These are phyloP conservation scores for Erysimum cheiri DNA, from an alignment of 441 rosid genomes.

Conservation along the genomic window DNA sequence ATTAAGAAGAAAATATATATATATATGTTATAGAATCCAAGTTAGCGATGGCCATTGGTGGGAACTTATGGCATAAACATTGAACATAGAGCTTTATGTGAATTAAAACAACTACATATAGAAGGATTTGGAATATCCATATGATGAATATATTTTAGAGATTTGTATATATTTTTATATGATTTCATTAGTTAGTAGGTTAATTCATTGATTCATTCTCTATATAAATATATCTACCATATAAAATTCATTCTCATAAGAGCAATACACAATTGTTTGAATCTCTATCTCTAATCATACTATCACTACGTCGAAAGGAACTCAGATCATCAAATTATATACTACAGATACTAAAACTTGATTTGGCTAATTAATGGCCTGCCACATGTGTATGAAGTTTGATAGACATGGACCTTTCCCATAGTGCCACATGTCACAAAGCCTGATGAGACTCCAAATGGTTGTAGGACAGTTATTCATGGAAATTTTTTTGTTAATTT, in stretches of 20 bases:
- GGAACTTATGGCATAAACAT: constrained; percentile 5
- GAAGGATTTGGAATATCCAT: too few species aligned
- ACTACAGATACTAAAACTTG: not conserved
- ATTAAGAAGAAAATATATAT: constrained; percentile 15
- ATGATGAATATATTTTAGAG: too few species aligned
- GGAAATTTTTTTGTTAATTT: not conserved
- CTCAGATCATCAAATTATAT: constrained; percentile 12
- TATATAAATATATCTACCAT: too few species aligned
- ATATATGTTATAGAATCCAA: constrained; percentile 28
- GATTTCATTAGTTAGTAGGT: too few species aligned
- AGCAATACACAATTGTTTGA: too few species aligned
- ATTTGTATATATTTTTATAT: too few species aligned
- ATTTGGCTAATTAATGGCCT: constrained; percentile 25
- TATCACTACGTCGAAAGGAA: constrained; percentile 8
- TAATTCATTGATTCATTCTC: too few species aligned
- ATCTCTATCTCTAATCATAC: too few species aligned
- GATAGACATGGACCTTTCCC: constrained; percentile 19
- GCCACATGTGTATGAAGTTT: constrained; percentile 28
- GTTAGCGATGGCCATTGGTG: constrained; percentile 34
- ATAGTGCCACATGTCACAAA: constrained; percentile 27
- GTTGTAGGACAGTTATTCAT: too few species aligned
- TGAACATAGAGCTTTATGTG: constrained; percentile 19
- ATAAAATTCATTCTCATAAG: too few species aligned
- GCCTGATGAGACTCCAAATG: constrained; percentile 4
- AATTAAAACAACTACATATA: not conserved